Evolutionary conservation across 106 monocot species (phyloP).

Genomic region (Phalaenopsis equestris): DNA sequence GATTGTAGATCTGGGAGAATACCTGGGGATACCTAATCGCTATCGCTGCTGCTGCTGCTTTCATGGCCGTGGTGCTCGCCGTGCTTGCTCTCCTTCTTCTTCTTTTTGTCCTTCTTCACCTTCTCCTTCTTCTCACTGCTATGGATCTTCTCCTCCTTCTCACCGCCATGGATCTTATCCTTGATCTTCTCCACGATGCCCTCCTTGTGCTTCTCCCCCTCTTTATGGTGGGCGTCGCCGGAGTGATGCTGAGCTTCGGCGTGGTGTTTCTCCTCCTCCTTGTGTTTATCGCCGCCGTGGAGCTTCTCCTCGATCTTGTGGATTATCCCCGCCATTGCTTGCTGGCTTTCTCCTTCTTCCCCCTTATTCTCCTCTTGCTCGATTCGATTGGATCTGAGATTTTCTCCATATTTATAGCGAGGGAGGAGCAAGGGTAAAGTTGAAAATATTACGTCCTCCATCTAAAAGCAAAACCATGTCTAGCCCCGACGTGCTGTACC

Average conservation of each 20-base stretch:
- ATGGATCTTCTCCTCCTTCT: conserved; percentile 34
- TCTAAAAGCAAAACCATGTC: too few species aligned
- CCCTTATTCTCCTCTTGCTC: background rate
- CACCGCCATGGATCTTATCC: conserved; percentile 36
- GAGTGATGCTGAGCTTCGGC: conserved; percentile 14
- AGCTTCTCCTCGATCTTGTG: conserved; percentile 50
- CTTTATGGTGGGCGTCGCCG: conserved; percentile 14
- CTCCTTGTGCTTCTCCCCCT: conserved; percentile 1
- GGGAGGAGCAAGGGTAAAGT: background rate
- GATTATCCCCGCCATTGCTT: conserved; percentile 42
- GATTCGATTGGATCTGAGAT: background rate
- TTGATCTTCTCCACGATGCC: conserved; percentile 36
- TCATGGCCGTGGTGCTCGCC: conserved; percentile 13
- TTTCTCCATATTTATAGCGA: background rate
- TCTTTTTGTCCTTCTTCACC: conserved; percentile 27
- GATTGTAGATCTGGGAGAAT: background rate
- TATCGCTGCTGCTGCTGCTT: conserved; percentile 28
- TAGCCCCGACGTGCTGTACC: background rate
- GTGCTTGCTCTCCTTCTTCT: conserved; percentile 27
- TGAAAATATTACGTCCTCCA: too few species aligned
- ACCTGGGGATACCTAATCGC: conserved; percentile 9
- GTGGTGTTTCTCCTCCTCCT: conserved; percentile 18
- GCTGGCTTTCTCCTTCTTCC: background rate
- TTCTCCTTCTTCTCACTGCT: conserved; percentile 10
- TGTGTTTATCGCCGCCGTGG: conserved; percentile 26